These are phyloP conservation scores for Agaricus subrufescens DNA, from an alignment of 768 basidiomycete species.

Conservation along the genomic window DNA sequence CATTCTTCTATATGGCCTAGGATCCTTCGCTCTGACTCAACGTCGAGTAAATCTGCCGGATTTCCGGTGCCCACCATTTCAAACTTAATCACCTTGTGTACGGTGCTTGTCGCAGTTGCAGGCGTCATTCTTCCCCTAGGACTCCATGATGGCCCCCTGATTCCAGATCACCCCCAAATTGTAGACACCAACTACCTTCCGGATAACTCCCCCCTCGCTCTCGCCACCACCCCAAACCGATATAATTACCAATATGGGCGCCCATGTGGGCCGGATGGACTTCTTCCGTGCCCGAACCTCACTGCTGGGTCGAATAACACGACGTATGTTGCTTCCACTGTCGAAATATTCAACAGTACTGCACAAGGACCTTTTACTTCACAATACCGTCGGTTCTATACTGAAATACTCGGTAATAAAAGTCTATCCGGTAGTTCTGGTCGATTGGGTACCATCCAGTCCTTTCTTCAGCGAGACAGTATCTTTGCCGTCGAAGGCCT, in stretches of 20 bases:
- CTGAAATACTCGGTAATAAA: background rate
- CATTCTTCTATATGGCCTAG: slow-evolving; percentile 18
- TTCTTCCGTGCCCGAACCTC: background rate
- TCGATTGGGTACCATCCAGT: background rate
- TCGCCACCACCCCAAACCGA: slow-evolving; percentile 15
- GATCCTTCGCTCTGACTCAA: slow-evolving; percentile 13
- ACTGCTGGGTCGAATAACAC: slow-evolving; percentile 5
- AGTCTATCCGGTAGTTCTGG: background rate
- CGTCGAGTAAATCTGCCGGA: background rate
- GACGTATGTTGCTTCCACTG: background rate
- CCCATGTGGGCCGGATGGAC: background rate
- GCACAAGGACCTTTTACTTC: background rate
- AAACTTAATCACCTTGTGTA: background rate
- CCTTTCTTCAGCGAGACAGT: background rate
- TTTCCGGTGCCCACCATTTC: slow-evolving; percentile 1
- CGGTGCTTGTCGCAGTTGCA: background rate
- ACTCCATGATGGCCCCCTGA: background rate
- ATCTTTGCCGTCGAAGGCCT: background rate
- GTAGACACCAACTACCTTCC: slow-evolving; percentile 10
- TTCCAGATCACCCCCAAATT: background rate
- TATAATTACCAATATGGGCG: slow-evolving; percentile 8
- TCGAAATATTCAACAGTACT: background rate
- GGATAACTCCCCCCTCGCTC: slow-evolving; percentile 17
- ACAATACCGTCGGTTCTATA: background rate
- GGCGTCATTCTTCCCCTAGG: background rate